These are phyloP conservation scores for Russula dissimulans DNA, from an alignment of 768 basidiomycete genomes.

Conservation along the genomic window DNA sequence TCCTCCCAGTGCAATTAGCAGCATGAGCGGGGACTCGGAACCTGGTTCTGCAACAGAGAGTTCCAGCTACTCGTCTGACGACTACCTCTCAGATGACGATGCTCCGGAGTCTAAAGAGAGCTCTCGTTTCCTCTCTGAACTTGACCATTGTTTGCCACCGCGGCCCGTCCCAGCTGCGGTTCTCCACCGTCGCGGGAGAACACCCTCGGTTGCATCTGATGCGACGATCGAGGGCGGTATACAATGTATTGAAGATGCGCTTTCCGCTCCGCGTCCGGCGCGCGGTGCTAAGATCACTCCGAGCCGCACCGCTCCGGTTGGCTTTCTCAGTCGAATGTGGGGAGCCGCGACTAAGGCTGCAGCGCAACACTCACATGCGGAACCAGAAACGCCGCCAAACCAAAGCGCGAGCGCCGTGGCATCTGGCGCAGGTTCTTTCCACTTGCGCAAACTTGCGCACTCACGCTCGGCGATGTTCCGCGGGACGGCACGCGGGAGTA, in stretches of 20 bases:
- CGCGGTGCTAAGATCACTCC: constrained; percentile 20
- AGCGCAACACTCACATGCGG: constrained; percentile 7
- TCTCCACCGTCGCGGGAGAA: constrained; percentile 24
- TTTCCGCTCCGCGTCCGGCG: constrained; percentile 4
- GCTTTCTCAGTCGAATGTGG: constrained; percentile 70
- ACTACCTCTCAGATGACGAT: constrained; percentile 34
- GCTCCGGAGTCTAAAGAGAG: constrained; percentile 23
- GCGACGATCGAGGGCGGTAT: constrained; percentile 14
- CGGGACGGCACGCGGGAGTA: constrained; percentile 6
- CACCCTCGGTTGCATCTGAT: constrained; percentile 15
- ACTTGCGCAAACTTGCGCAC: constrained; percentile 33
- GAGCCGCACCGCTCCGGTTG: constrained; percentile 27
- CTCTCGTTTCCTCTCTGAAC: constrained; percentile 13
- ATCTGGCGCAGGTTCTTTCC: constrained; percentile 26
- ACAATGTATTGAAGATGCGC: neutral
- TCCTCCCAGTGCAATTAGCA: constrained; percentile 12
- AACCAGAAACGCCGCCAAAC: constrained; percentile 4
- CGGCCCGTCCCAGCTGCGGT: constrained; percentile 37
- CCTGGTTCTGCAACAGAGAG: constrained; percentile 9
- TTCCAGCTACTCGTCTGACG: constrained; percentile 14
- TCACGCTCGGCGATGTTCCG: constrained; percentile 39
- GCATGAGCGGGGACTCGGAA: constrained; percentile 19
- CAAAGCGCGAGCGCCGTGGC: constrained; percentile 25
- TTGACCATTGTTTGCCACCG: constrained; percentile 31
- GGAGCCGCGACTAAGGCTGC: constrained; percentile 44